These are phyloP conservation scores for Hyphodiscus sp. DNA, from an alignment of 2,329 filamentous ascomycete species.

Conservation along the genomic window DNA sequence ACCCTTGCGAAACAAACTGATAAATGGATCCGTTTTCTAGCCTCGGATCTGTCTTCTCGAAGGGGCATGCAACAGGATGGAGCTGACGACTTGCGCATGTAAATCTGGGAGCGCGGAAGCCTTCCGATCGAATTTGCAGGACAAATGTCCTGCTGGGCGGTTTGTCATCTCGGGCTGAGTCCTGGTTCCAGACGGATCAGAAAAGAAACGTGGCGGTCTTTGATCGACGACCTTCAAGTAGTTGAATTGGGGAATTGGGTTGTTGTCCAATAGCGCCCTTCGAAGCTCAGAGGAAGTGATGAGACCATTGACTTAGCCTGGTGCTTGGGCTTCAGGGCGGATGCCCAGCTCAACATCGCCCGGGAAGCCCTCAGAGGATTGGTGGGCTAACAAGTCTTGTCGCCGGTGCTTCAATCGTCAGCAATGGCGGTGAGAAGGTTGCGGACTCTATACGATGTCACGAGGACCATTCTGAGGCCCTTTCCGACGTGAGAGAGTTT, in stretches of 20 bases:
- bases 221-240: too few relatives aligned
- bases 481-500: background rate
- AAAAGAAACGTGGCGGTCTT: background rate
- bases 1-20: constrained; percentile 7
- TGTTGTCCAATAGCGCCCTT: background rate
- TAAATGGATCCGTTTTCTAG: background rate
- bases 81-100: background rate
- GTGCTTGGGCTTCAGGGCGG: background rate
- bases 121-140: background rate
- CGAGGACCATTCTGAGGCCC: background rate
- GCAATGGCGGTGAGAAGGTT: constrained; percentile 1
- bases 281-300: background rate
- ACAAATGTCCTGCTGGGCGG: background rate
- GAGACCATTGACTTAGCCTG: background rate
- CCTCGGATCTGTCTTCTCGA: background rate
- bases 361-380: too few relatives aligned
- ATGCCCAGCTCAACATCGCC: background rate
- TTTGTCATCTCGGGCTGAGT: background rate
- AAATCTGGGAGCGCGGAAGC: background rate
- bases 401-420: background rate
- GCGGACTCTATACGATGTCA: background rate
- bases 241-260: background rate
- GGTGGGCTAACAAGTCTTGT: background rate
- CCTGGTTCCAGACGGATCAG: background rate
- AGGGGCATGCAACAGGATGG: background rate